Conservation (phyloP, 352 stramenopile species). For the Globisporangium cederbergense region DNA sequence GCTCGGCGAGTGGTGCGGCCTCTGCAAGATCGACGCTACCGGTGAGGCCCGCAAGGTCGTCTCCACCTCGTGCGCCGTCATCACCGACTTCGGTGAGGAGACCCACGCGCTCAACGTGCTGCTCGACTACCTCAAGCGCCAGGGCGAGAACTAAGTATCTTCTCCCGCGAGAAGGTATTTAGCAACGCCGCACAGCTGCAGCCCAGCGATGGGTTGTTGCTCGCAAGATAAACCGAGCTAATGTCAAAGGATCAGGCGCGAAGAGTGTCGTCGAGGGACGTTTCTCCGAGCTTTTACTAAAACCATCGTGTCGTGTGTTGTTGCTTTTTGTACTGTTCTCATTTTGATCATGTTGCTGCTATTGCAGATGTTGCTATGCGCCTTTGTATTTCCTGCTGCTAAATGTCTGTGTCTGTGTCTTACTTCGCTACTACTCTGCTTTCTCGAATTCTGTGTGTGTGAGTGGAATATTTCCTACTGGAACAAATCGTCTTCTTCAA, state of each 20-base stretch:
- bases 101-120: constrained; percentile 97
- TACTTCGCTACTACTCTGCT: constrained; percentile 10
- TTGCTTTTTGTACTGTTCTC: constrained; percentile 2
- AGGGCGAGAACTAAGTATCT: constrained; percentile 81
- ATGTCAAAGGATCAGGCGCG: constrained; percentile 5
- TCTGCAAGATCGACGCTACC: constrained; percentile 98
- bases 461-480: constrained; percentile 13
- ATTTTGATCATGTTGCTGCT: neutral
- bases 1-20: constrained; percentile 98
- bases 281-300: constrained; percentile 36
- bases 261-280: constrained; percentile 11
- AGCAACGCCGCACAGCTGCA: constrained; percentile 15
- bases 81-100: constrained; percentile 99
- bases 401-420: neutral
- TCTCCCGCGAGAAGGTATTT: constrained; percentile 21
- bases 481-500: constrained; percentile 15
- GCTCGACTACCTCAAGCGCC: constrained; percentile 98
- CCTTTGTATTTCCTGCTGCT: constrained; percentile 4
- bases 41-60: constrained; percentile 98
- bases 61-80: constrained; percentile 96
- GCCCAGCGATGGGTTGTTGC: neutral
- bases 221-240: constrained; percentile 16
- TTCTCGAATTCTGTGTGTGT: neutral
- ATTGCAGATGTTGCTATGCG: neutral
- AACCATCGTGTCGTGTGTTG: constrained; percentile 11